Evolutionary conservation across 1,284 basidiomycete species (phyloP), one percentile per base, ranked within the genome.

Genomic region (Amylostereum areolatum): DNA sequence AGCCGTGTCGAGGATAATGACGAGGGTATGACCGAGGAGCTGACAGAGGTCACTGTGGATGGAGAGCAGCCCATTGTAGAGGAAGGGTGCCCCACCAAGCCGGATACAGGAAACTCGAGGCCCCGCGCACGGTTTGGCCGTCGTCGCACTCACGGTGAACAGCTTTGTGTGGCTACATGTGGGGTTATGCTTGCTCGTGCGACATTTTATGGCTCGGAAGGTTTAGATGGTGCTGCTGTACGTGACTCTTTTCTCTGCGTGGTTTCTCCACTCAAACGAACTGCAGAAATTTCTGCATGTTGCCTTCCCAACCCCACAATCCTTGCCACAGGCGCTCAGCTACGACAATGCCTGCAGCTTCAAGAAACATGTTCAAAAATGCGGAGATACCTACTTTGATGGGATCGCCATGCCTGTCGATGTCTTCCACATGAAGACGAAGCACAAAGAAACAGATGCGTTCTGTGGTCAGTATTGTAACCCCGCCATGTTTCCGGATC

Each of bases 371-470:
- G 46, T 62, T 2, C 43, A 49, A 7, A 37, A 18, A 9, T 7
- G 46, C 9, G 49, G 49, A 2, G 59, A 64, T 37, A 24, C 33
- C 2, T 51, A 57, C 30, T 60, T 61, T 10, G 44, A 57, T 4
- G 5, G 50, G 5, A 48, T 54, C 7, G 58, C 51, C 3, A 52
- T 67, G 12, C 56, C 64, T 0, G 65, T 68, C 2, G 62, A 69
- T 48, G 62, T 64, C 0, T 70, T 68, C 36, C 68, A 70, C 49
- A 61, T 59, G 49, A 59, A 53, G 34, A 55, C 45, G 25, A 70
- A 70, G 49, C 68, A 70, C 56, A 64, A 62, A 46, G 57, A 62
- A 24, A 46, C 42, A 0, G 60, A 65, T 48, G 29, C 30, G 2
- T 62, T 54, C 32, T 70, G 66, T 42, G 48, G 57, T 2, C 8